Evolutionary conservation across 208 protist species (phyloP).

Genomic region (Acanthamoeba lenticulata): DNA sequence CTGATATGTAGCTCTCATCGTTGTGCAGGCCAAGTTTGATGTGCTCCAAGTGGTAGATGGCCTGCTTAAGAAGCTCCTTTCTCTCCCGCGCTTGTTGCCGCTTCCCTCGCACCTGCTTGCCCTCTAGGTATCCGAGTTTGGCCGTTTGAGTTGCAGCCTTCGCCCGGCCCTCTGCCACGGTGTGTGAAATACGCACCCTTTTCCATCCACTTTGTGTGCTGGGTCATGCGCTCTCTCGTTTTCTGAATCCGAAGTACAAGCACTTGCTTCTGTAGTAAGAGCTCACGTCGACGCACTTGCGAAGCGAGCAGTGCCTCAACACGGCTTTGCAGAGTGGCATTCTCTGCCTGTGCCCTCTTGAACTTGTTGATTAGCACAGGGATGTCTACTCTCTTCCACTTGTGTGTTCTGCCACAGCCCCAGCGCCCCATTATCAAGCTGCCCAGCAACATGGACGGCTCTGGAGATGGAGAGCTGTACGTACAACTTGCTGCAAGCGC

Average conservation of each 20-base stretch:
- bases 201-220: background rate
- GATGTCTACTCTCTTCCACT: constrained; percentile 2
- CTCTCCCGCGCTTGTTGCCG: background rate
- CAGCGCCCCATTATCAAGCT: no score
- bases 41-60: constrained; percentile 6
- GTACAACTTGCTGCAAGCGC: background rate
- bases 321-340: background rate
- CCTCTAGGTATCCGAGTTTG: background rate
- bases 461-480: background rate
- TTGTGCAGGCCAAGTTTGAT: background rate
- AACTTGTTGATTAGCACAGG: background rate
- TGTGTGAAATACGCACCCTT: background rate
- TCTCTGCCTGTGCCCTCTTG: background rate
- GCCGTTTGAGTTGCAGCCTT: background rate
- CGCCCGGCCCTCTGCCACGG: background rate
- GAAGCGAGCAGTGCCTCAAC: background rate
- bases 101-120: background rate
- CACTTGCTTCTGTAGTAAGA: background rate
- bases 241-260: background rate
- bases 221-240: background rate
- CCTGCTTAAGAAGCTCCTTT: background rate
- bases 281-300: background rate
- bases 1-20: background rate
- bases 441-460: no score
- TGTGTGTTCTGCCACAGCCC: background rate